Evolutionary conservation across 2,329 filamentous ascomycete species (phyloP), one percentile per base, ranked within the genome.

Genomic region (Aspergillus viridinutans): DNA sequence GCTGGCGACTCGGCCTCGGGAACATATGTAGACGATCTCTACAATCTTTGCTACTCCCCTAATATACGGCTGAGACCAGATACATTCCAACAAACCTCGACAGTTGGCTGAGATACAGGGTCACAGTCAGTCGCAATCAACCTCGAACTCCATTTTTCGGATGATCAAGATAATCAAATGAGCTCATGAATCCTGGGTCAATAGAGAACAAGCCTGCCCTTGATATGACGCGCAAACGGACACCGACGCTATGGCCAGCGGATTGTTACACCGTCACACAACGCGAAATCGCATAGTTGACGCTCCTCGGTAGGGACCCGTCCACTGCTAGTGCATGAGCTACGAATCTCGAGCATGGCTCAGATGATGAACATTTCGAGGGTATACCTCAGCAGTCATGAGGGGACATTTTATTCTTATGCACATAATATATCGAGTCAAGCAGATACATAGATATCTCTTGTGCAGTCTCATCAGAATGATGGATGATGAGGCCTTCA

Each of bases 21-120:
- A n/a, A 80, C 76, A 2, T 80, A 78, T 64, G 78, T 80, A 26
- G 78, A 80, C 57, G 77, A 79, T 58, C 62, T 80, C 38, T 78
- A 79, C 60, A 67, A 68, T 52, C 63, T 72, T 23, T 72, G 69
- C 45, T 71, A 71, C 56, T 58, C 68, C 3, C 69, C 67, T 8
- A 65, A 67, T 1, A 65, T 71, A 8, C 64, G 69, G 5, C 25
- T 71, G 32, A 61, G 68, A 5, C 60, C 67, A 12, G 64, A 70
- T 51, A 56, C 64, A 4, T 62, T 67, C 47, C 58, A 56, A 7
- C 50, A 49, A 43, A 23, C 40, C 50, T 52, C 52, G n/a, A 47
- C 28, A 14, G 32, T 38, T 43, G 3, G 50, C 21, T 49, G 29
- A 42, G 23, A n/a, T 52, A 51, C 12, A 45, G 35, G 38, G n/a